These are phyloP conservation scores for Herpetospermum pedunculosum DNA, from an alignment of 306 rosid species.

Conservation along the genomic window DNA sequence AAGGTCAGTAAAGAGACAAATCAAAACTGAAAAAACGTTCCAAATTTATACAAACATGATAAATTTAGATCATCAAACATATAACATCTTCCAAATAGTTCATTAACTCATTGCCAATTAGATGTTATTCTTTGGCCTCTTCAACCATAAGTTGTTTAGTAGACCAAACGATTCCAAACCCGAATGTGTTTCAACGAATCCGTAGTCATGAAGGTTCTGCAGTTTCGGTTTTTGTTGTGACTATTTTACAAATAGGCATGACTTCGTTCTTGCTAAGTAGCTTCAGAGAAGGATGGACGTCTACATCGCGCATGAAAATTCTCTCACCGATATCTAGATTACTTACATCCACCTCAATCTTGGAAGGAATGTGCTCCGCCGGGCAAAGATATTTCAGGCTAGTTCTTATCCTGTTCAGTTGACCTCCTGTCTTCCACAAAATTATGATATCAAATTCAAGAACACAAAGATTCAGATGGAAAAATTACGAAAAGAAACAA, in stretches of 20 bases:
- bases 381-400: constrained; percentile 59
- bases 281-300: constrained; percentile 72
- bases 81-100: not conserved
- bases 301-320: constrained; percentile 46
- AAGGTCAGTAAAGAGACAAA: not conserved
- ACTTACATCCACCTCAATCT: constrained; percentile 79
- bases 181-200: not conserved
- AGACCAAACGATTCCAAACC: not conserved
- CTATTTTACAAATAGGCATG: constrained; percentile 77
- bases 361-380: constrained; percentile 71
- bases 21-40: not conserved
- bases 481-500: not conserved
- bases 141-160: not conserved
- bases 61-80: not conserved
- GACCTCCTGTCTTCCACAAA: constrained; percentile 45
- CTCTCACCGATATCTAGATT: constrained; percentile 71
- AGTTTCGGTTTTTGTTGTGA: constrained; percentile 27
- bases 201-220: constrained; percentile 22
- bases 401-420: constrained; percentile 53
- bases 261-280: constrained; percentile 68
- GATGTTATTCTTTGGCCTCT: not conserved
- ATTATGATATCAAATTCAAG: not conserved
- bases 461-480: not conserved
- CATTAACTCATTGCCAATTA: not conserved
- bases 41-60: not conserved